phyloP scores from a whole-genome alignment of 257 asterid genomes.

The Penstemon barbatus region DNA sequence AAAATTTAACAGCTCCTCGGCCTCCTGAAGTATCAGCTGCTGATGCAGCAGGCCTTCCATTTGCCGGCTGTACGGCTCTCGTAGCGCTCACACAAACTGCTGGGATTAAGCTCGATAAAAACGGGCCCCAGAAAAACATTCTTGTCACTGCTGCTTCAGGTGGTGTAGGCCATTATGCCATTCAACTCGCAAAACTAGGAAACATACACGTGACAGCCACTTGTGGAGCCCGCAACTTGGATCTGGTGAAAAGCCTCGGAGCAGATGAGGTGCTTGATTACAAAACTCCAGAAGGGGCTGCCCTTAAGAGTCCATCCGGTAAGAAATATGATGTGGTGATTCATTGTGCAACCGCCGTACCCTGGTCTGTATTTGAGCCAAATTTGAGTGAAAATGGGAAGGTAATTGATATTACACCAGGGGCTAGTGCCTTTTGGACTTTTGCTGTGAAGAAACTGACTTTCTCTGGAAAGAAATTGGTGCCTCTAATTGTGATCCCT shows the following conservation, averaged over 20 bases:
- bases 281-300: conserved; percentile 58
- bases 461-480: conserved; percentile 49
- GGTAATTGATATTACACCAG: conserved; percentile 60
- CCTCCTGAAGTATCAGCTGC: conserved; percentile 60
- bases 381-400: conserved; percentile 45
- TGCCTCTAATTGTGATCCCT: conserved; percentile 33
- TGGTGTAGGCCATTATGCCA: conserved; percentile 76
- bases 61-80: conserved; percentile 62
- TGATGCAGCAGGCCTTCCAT: conserved; percentile 56
- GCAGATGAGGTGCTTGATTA: conserved; percentile 84
- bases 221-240: conserved; percentile 74
- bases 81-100: conserved; percentile 45
- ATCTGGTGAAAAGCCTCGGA: conserved; percentile 59
- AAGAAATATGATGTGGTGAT: conserved; percentile 61
- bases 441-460: conserved; percentile 43
- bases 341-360: conserved; percentile 47
- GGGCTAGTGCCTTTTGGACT: conserved; percentile 42
- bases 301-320: conserved; percentile 66
- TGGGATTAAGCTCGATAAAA: conserved; percentile 47
- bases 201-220: conserved; percentile 73
- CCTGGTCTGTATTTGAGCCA: conserved; percentile 64
- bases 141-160: conserved; percentile 75
- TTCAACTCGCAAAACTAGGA: conserved; percentile 74
- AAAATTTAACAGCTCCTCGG: conserved; percentile 43
- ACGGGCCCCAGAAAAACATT: conserved; percentile 48